A percentile compares a stretch with the other conserved stretches of the same genome.
phyloP scores from a whole-genome alignment of 345 rosid species.

The Eucalyptus cloeziana region DNA sequence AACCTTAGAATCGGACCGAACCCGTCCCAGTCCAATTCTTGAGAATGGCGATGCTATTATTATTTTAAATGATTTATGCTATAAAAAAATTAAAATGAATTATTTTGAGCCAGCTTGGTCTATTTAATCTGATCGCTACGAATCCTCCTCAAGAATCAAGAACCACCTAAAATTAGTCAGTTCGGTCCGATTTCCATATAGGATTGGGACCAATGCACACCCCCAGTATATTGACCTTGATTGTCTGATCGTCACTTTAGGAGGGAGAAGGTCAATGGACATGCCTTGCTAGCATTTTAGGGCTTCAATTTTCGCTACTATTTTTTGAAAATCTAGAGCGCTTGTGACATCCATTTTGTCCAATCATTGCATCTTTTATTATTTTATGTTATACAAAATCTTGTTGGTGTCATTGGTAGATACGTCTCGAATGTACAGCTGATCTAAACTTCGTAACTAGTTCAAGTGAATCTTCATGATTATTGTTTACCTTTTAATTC shows the following conservation, averaged over 20 bases:
- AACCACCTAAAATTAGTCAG: neutral
- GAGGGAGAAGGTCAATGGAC: neutral
- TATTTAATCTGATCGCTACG: accelerated
- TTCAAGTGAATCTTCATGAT: neutral
- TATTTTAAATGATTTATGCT: neutral
- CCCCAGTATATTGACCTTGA: neutral
- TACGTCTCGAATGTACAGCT: neutral
- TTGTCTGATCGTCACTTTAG: neutral
- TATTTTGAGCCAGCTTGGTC: accelerated
- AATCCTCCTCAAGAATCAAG: too few relatives aligned
- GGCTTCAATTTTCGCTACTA: neutral
- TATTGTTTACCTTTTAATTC: neutral
- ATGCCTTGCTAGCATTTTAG: neutral
- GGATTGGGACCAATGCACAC: neutral
- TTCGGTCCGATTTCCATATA: neutral
- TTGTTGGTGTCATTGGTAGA: neutral
- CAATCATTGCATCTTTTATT: neutral
- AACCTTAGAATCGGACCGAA: neutral
- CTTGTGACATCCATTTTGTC: neutral
- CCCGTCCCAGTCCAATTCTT: neutral
- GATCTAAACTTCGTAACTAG: neutral
- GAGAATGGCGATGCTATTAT: neutral
- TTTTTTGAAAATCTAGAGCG: neutral
- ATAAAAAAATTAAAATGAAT: neutral
- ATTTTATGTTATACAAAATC: neutral